A percentile compares a stretch with the other conserved stretches of the same genome.
phyloP scores from a whole-genome alignment of 2,329 filamentous ascomycete species.

The Fusarium kyushuense region DNA sequence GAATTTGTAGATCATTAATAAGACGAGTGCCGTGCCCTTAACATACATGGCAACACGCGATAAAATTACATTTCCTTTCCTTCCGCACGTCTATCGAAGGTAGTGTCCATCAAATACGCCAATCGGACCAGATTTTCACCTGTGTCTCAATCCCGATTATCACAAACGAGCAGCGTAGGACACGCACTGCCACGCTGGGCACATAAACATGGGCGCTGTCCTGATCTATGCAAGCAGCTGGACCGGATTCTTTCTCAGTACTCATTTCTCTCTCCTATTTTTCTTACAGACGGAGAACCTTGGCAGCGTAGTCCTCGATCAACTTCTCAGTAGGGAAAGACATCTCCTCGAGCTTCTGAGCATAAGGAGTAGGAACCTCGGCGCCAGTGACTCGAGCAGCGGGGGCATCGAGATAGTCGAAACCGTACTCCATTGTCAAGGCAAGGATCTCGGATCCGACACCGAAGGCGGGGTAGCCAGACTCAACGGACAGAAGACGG shows the following conservation, averaged over 20 bases:
- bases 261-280: constrained; percentile 50
- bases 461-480: constrained; percentile 95
- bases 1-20: constrained; percentile 51
- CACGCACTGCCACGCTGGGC: constrained; percentile 28
- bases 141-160: constrained; percentile 29
- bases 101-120: constrained; percentile 46
- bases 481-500: constrained; percentile 91
- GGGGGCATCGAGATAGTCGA: constrained; percentile 96
- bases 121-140: constrained; percentile 40
- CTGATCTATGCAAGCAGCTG: constrained; percentile 23
- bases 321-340: constrained; percentile 90
- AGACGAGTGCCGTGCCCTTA: constrained; percentile 47
- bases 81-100: constrained; percentile 54
- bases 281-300: constrained; percentile 80
- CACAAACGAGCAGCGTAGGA: constrained; percentile 33
- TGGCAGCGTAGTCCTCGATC: constrained; percentile 89
- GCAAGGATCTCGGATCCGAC: constrained; percentile 94
- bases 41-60: constrained; percentile 56
- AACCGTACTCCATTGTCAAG: constrained; percentile 95
- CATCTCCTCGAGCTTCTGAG: constrained; percentile 93
- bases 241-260: constrained; percentile 29
- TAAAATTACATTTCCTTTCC: constrained; percentile 58
- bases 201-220: constrained; percentile 20
- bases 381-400: constrained; percentile 95
- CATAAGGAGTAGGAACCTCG: constrained; percentile 97